Base-by-base conservation (phyloP, 2,329 filamentous ascomycete species). In the Herpotrichia juniperi region DNA sequence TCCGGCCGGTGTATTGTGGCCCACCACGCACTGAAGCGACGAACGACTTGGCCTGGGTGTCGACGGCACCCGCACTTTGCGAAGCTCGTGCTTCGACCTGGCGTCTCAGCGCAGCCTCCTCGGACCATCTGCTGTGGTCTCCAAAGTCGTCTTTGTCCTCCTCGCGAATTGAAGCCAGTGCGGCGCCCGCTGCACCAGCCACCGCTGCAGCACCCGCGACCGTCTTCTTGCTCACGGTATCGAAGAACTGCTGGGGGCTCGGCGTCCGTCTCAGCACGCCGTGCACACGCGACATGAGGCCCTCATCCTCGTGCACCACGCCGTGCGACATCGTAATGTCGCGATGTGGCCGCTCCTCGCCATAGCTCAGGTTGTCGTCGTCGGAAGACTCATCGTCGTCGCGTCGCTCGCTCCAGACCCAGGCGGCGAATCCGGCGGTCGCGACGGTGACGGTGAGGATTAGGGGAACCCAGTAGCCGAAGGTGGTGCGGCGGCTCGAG, bases 41-140 rank as follows among this genome's bases (percentile, higher is more conserved):
- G 37, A 73, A 73, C 14, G 66, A 68, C 49, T 57, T 64, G 0
- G 71, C 57, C 48, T 74, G 67, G 21, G 62, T 57, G 22, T 67
- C 67, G 4, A 66, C 74, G 17, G 63, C 75, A 16, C 49, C 57
- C 48, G 56, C 40, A 57, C 69, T 75, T 50, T 74, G 66, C 10
- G 68, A 57, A n/a, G 68, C 64, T 54, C 71, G 68, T 34, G 67
- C 69, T 51, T 69, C 73, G 46, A 71, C 72, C 50, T 65, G 75
- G 50, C 75, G 76, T 61, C 88, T 85, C 43, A 88, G 83, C 63
- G 90, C 88, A 19, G 88, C 90, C 76, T 97, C 93, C 73, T 97
- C 92, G 12, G 89, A 92, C 93, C 93, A 97, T 46, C 91, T 87
- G 70, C 91, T 89, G 74, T 94, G 91, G 72, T 97, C 93, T 58